Conservation (phyloP, 2,329 filamentous ascomycete genomes). For the Hymenoscyphus fructigenus region DNA sequence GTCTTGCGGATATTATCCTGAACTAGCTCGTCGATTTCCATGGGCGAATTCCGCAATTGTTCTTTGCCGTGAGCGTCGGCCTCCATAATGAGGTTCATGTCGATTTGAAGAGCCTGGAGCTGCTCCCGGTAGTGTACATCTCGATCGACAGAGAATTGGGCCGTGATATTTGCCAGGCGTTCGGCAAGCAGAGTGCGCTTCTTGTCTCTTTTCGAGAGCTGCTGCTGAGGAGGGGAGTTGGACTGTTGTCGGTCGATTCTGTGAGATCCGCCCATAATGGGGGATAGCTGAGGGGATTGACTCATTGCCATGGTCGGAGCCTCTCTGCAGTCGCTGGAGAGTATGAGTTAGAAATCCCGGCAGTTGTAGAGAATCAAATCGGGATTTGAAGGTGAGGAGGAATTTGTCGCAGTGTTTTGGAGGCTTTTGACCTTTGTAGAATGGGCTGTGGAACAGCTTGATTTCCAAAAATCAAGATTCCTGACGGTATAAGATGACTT, state of each 20-base stretch:
- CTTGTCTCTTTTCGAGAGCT: constrained; percentile 80
- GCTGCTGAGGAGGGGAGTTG: constrained; percentile 35
- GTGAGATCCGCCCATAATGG: constrained; percentile 28
- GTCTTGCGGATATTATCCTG: constrained; percentile 29
- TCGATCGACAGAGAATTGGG: constrained; percentile 76
- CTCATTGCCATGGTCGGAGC: constrained; percentile 29
- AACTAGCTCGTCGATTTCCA: constrained; percentile 41
- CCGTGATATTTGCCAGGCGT: constrained; percentile 71
- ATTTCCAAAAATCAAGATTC: background rate
- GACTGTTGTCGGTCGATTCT: constrained; percentile 32
- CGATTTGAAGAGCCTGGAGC: constrained; percentile 86
- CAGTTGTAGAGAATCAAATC: background rate
- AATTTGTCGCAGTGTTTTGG: constrained; percentile 1
- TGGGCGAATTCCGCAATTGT: constrained; percentile 58
- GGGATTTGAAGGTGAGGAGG: background rate
- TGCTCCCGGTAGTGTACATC: constrained; percentile 86
- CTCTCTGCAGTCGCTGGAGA: background rate
- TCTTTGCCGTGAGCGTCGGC: constrained; percentile 76
- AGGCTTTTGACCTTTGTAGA: background rate
- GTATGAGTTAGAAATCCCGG: background rate
- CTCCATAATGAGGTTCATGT: constrained; percentile 81
- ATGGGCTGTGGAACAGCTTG: background rate
- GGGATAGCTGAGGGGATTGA: constrained; percentile 34
- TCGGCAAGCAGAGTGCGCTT: constrained; percentile 81
- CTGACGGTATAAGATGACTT: background rate